Evolutionary conservation across 305 asterid species (phyloP), one percentile per base, ranked within the genome.

Genomic region (Striga hermonthica): DNA sequence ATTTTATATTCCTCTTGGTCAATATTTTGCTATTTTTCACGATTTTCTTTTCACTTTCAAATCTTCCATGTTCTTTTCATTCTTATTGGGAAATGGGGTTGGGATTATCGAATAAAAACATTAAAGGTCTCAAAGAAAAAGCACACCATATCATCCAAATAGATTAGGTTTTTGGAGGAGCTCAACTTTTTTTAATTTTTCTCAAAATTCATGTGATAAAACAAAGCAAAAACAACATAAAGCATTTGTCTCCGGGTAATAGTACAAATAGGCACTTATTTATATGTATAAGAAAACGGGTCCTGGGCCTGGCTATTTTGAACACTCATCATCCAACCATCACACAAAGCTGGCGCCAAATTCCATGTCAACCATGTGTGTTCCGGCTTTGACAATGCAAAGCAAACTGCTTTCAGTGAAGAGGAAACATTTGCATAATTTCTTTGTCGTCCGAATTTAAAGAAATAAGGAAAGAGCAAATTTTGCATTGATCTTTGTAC

Each of bases 191-290:
- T 62, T 72, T 61, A 37, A n/a, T 45, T 44, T 45, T 11, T 47
- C 4, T n/a, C 47, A 62, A 54, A 71, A 71, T 74, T 71, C 71
- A 70, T 57, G 67, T 8, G 12, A 60, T 50, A 66, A 74, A 71
- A 76, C 67, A 71, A 70, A 55, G 57, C 40, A 55, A 57, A 36
- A 37, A 58, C 45, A 57, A 49, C 67, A 74, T 64, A 80, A 75
- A 72, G 79, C 70, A 72, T 59, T 80, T 63, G 80, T 80, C 79
- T 74, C 36, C 37, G 55, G 73, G 64, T 75, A 72, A 72, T 49
- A 72, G 63, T 72, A 77, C 85, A 75, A 80, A 64, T 10, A 57
- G 62, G 78, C 81, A 70, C 84, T 73, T 65, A 76, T 75, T 77
- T 74, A 73, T 66, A 69, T 68, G 71, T 68, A 22, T 22, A 22